phyloP scores from a whole-genome alignment of 2,329 filamentous ascomycete genomes.

The Apiospora marii region DNA sequence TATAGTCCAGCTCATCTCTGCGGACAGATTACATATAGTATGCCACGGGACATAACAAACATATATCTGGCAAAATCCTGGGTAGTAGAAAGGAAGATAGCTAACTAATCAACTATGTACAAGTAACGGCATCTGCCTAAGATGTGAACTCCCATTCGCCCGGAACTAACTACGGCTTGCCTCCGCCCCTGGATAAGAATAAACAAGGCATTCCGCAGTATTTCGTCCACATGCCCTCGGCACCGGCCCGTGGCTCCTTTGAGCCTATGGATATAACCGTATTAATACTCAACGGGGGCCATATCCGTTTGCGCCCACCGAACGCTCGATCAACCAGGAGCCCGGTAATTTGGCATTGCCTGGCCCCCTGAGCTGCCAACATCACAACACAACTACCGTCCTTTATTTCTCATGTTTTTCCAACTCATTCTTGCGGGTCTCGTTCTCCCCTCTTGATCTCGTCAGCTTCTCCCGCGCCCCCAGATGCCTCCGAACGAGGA shows the following conservation, averaged over 20 bases:
- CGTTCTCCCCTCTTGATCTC: background rate
- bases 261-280: background rate
- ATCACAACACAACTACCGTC: background rate
- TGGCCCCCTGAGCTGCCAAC: background rate
- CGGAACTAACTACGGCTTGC: background rate
- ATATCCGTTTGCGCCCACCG: background rate
- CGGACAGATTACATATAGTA: too few species aligned
- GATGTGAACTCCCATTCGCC: background rate
- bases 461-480: conserved; percentile 6
- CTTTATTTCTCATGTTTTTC: background rate
- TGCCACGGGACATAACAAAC: background rate
- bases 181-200: background rate
- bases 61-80: background rate
- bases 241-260: background rate
- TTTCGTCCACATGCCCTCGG: background rate
- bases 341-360: background rate
- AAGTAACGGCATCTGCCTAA: background rate
- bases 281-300: background rate
- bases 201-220: background rate
- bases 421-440: conserved; percentile 12
- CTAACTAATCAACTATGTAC: conserved; percentile 4
- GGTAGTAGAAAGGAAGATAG: background rate
- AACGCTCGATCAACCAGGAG: background rate
- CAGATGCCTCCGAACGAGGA: conserved; percentile 19
- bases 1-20: too few species aligned